These are phyloP conservation scores for Phytophthora megakarya DNA, from an alignment of 352 stramenopile species.

Conservation along the genomic window DNA sequence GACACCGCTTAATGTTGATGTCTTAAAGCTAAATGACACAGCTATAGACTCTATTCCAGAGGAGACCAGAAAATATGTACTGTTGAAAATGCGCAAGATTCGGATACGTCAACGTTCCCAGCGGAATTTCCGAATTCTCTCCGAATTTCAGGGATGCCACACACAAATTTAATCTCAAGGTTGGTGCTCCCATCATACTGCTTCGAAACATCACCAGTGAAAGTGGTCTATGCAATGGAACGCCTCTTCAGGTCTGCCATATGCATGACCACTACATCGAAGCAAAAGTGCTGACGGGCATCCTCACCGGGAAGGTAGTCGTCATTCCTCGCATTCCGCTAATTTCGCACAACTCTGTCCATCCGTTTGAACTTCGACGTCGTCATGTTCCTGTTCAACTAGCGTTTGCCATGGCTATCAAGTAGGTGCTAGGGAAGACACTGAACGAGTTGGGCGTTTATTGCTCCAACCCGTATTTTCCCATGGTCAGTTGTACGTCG, in stretches of 20 bases:
- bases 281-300: too few species aligned
- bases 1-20: neutral
- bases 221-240: too few species aligned
- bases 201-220: too few species aligned
- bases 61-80: neutral
- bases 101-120: neutral
- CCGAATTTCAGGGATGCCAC: neutral
- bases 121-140: neutral
- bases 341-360: too few species aligned
- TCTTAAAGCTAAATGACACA: neutral
- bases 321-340: neutral
- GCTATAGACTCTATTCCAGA: too few species aligned
- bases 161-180: neutral
- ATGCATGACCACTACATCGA: too few species aligned
- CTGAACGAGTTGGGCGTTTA: too few species aligned
- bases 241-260: too few species aligned
- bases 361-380: too few species aligned
- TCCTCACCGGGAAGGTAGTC: neutral
- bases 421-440: neutral
- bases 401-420: neutral
- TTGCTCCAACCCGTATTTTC: too few species aligned
- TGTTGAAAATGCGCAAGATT: neutral
- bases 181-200: neutral
- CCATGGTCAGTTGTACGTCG: too few species aligned
- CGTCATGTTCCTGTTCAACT: neutral